phyloP scores from a whole-genome alignment of 352 stramenopile genomes.

The Phytophthora multivora region DNA sequence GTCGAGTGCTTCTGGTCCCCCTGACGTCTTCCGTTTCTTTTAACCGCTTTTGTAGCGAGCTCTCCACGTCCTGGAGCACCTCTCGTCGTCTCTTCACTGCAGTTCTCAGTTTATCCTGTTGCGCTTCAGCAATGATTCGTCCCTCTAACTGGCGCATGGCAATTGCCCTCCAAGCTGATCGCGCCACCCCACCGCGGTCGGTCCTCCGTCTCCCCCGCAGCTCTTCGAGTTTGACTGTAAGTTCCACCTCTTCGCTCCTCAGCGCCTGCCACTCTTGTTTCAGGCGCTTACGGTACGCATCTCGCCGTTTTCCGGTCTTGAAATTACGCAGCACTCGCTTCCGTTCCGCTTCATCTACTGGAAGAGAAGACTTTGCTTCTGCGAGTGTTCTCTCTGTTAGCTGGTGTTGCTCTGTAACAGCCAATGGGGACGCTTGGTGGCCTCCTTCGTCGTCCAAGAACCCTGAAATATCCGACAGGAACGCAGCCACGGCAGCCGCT shows the following conservation, averaged over 20 bases:
- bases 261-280: slow-evolving; percentile 25
- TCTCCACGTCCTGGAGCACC: slow-evolving; percentile 19
- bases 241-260: slow-evolving; percentile 18
- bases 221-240: slow-evolving; percentile 13
- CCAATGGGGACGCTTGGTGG: not conserved
- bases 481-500: slow-evolving; percentile 17
- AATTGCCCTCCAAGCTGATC: slow-evolving; percentile 17
- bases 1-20: not conserved
- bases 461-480: slow-evolving; percentile 24
- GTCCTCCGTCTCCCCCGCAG: not conserved
- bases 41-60: slow-evolving; percentile 9
- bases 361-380: not conserved
- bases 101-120: slow-evolving; percentile 18
- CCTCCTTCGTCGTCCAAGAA: slow-evolving; percentile 20
- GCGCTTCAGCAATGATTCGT: slow-evolving; percentile 4
- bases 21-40: slow-evolving; percentile 4
- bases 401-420: not conserved
- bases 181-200: not conserved
- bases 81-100: slow-evolving; percentile 17
- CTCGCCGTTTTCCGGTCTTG: slow-evolving; percentile 22
- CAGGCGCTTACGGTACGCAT: slow-evolving; percentile 20
- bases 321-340: slow-evolving; percentile 20
- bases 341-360: slow-evolving; percentile 10
- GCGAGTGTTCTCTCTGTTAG: slow-evolving; percentile 9
- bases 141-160: slow-evolving; percentile 24